These are phyloP conservation scores for Scedosporium aurantiacum DNA, from an alignment of 2,329 filamentous ascomycete genomes.

Conservation along the genomic window DNA sequence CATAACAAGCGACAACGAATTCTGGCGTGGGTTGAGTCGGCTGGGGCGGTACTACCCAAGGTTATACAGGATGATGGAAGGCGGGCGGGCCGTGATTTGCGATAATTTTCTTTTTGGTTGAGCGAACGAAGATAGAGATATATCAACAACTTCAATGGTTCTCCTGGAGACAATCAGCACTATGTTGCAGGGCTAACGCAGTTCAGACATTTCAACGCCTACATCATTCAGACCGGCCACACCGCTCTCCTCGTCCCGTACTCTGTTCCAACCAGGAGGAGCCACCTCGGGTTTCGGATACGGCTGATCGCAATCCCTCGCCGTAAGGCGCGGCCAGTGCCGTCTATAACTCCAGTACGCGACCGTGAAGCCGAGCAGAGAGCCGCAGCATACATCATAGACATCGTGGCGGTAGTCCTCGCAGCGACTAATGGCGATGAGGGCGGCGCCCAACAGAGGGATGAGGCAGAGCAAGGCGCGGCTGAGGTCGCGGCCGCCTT, in stretches of 20 bases:
- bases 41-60: too few species aligned
- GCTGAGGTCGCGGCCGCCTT: conserved; percentile 38
- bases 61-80: too few species aligned
- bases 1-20: too few species aligned
- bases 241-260: conserved; percentile 44
- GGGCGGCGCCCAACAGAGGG: conserved; percentile 50
- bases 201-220: conserved; percentile 23
- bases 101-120: too few species aligned
- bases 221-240: conserved; percentile 20
- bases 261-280: conserved; percentile 26
- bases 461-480: conserved; percentile 45
- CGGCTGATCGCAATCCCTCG: conserved; percentile 44
- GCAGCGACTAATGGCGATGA: conserved; percentile 58
- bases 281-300: conserved; percentile 36
- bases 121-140: too few species aligned
- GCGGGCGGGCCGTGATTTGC: too few species aligned
- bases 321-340: conserved; percentile 48
- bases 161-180: conserved; percentile 3
- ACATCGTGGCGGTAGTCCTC: conserved; percentile 64
- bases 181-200: neutral
- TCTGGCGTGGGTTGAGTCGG: too few species aligned
- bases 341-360: conserved; percentile 57
- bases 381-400: conserved; percentile 55
- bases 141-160: neutral
- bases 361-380: conserved; percentile 45